Evolutionary conservation across 805 yeast species (phyloP).

Genomic region (Kodamaea jinghongensis): DNA sequence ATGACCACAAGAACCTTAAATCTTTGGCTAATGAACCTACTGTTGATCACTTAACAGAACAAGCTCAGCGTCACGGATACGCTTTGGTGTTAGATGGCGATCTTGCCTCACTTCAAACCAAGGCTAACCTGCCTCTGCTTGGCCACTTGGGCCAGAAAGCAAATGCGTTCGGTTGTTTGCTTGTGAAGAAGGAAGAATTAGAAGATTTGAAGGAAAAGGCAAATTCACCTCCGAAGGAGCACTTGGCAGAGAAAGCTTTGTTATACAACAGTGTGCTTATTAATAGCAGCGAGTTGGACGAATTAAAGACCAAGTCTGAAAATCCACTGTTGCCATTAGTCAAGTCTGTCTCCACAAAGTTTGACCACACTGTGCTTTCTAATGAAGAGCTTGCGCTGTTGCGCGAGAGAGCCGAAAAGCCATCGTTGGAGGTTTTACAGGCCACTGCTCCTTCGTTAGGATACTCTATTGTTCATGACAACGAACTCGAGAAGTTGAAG

Average conservation of each 20-base stretch:
- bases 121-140: conserved; percentile 16
- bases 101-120: conserved; percentile 10
- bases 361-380: conserved; percentile 4
- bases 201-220: conserved; percentile 17
- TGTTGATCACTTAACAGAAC: conserved; percentile 8
- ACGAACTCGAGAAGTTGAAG: conserved; percentile 7
- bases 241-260: conserved; percentile 10
- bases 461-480: neutral
- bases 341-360: neutral
- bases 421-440: conserved; percentile 6
- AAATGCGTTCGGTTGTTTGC: conserved; percentile 14
- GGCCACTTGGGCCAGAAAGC: conserved; percentile 17
- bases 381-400: conserved; percentile 7
- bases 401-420: conserved; percentile 5
- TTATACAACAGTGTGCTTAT: conserved; percentile 7
- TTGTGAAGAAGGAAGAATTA: conserved; percentile 15
- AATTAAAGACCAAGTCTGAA: conserved; percentile 6
- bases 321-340: conserved; percentile 6
- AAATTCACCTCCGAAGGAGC: conserved; percentile 14
- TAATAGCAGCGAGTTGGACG: conserved; percentile 5
- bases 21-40: conserved; percentile 15
- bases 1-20: conserved; percentile 11
- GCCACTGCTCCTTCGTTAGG: neutral
- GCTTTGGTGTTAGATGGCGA: conserved; percentile 7
- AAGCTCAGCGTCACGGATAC: conserved; percentile 10